These are phyloP conservation scores for Tricholoma bakamatsutake DNA, from an alignment of 768 basidiomycete species.

Conservation along the genomic window DNA sequence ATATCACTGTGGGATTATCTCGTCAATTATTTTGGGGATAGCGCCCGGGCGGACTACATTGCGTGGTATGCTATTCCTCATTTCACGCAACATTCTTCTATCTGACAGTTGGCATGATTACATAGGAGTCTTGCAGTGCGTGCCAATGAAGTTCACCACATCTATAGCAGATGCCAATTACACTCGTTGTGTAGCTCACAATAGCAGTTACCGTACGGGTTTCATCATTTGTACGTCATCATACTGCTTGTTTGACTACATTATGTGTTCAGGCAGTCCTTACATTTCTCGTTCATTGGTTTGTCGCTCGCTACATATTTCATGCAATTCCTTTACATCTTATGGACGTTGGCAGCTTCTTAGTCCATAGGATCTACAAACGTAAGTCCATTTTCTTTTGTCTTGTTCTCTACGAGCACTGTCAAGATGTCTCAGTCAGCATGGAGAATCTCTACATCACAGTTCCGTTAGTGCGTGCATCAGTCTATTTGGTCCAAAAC, in stretches of 20 bases:
- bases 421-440: slow-evolving; percentile 23
- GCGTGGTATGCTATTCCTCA: slow-evolving; percentile 30
- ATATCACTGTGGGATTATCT: slow-evolving; percentile 34
- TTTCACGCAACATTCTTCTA: not conserved
- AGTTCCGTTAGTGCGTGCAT: slow-evolving; percentile 25
- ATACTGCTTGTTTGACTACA: not conserved
- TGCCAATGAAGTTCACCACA: not conserved
- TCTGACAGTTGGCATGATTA: not conserved
- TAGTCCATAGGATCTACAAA: slow-evolving; percentile 36
- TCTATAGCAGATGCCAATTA: not conserved
- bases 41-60: slow-evolving; percentile 32
- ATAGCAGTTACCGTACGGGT: slow-evolving; percentile 28
- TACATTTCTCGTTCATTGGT: slow-evolving; percentile 50
- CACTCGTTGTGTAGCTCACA: slow-evolving; percentile 21
- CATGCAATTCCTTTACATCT: not conserved
- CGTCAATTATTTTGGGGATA: slow-evolving; percentile 37
- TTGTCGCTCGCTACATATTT: not conserved
- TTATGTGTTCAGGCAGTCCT: slow-evolving; percentile 30
- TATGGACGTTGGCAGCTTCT: too few relatives aligned
- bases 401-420: not conserved
- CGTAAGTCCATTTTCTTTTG: slow-evolving; percentile 18
- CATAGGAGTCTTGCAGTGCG: slow-evolving; percentile 35
- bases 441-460: slow-evolving; percentile 27
- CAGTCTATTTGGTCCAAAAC: not conserved
- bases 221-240: not conserved